These are phyloP conservation scores for Lanmaoa pseudosensibilis DNA, from an alignment of 768 basidiomycete genomes.

Conservation along the genomic window DNA sequence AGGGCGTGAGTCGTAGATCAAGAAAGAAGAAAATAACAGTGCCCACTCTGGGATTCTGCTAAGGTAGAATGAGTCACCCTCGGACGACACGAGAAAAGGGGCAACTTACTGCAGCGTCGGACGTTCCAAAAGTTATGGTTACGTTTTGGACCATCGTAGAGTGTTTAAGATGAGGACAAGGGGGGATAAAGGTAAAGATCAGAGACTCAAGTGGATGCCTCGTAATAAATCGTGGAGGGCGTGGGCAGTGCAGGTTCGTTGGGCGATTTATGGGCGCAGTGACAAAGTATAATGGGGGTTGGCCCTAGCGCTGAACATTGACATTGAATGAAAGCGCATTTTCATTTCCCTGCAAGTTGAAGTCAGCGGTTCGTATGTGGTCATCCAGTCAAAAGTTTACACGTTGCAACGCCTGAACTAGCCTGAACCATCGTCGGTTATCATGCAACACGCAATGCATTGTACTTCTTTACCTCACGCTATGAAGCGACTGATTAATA, in stretches of 20 bases:
- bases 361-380: neutral
- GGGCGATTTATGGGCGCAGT: neutral
- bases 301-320: neutral
- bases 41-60: conserved; percentile 12
- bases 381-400: no score
- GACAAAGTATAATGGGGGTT: no score
- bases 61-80: neutral
- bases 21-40: neutral
- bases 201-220: neutral
- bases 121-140: no score
- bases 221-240: conserved; percentile 5
- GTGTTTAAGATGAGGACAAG: neutral
- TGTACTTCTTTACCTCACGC: conserved; percentile 2
- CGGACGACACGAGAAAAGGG: neutral
- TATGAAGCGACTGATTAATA: neutral
- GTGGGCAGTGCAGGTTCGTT: conserved; percentile 4
- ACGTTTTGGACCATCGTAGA: no score
- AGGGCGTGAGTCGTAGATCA: neutral
- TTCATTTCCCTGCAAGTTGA: neutral
- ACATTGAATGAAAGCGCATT: neutral
- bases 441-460: neutral
- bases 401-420: neutral
- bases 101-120: conserved; percentile 3
- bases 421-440: neutral
- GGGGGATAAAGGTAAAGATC: neutral